Evolutionary conservation across 805 yeast species (phyloP).

Genomic region (Torulaspora quercuum): DNA sequence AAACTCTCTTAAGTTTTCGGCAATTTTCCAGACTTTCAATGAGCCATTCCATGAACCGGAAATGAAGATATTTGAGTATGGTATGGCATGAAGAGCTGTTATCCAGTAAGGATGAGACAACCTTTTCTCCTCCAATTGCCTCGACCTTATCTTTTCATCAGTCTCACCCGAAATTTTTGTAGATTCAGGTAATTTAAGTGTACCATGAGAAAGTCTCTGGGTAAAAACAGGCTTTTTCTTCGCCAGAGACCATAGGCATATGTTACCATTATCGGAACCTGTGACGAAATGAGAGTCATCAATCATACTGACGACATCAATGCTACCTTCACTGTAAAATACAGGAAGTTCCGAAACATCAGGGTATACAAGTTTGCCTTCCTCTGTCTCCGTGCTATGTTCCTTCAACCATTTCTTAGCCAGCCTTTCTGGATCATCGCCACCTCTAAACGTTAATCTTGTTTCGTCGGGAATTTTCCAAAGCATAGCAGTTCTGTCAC

Average conservation of each 20-base stretch:
- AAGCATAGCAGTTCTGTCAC: slow-evolving; percentile 91
- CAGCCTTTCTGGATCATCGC: slow-evolving; percentile 54
- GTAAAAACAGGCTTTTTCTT: slow-evolving; percentile 83
- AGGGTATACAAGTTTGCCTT: slow-evolving; percentile 31
- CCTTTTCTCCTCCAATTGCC: slow-evolving; percentile 55
- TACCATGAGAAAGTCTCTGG: slow-evolving; percentile 74
- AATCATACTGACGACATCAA: slow-evolving; percentile 84
- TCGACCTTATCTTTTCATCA: slow-evolving; percentile 35
- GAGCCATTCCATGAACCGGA: slow-evolving; percentile 87
- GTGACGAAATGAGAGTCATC: slow-evolving; percentile 93
- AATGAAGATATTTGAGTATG: slow-evolving; percentile 78
- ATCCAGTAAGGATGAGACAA: slow-evolving; percentile 76
- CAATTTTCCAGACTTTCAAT: slow-evolving; percentile 73
- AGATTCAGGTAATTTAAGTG: slow-evolving; percentile 46
- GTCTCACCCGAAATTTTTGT: slow-evolving; percentile 55
- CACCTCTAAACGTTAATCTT: slow-evolving; percentile 88
- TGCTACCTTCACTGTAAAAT: slow-evolving; percentile 74
- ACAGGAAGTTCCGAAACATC: slow-evolving; percentile 37
- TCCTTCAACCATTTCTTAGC: slow-evolving; percentile 38
- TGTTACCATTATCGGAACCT: slow-evolving; percentile 90
- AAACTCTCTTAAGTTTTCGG: slow-evolving; percentile 61
- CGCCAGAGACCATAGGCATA: slow-evolving; percentile 84
- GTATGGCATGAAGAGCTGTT: slow-evolving; percentile 75
- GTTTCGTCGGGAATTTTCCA: slow-evolving; percentile 98
- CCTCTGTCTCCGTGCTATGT: slow-evolving; percentile 31